A percentile compares a stretch with the other conserved stretches of the same genome.
Conservation (phyloP, 2,329 filamentous ascomycete species). For the Aspergillus bombycis region DNA sequence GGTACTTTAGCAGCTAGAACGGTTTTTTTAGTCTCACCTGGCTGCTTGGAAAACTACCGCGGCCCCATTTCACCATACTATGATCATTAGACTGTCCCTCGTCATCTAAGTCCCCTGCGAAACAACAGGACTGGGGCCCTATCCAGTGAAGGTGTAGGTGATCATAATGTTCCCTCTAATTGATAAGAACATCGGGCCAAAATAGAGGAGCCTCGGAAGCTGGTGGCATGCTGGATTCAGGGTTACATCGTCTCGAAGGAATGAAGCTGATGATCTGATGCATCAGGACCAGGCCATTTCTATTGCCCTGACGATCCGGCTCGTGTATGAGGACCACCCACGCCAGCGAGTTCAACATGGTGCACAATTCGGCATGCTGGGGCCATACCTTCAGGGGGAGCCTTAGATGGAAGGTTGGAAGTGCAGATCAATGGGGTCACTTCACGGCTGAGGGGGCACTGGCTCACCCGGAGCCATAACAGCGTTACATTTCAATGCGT, state of each 20-base stretch:
- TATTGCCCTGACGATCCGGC: not conserved
- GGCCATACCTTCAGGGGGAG: not conserved
- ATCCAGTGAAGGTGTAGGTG: not conserved
- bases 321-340: not conserved
- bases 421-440: not conserved
- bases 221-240: not conserved
- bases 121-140: no score
- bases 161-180: not conserved
- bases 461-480: not conserved
- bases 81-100: not conserved
- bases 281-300: not conserved
- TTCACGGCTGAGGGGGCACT: not conserved
- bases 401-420: not conserved
- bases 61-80: not conserved
- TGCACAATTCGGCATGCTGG: not conserved
- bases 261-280: not conserved
- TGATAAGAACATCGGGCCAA: accelerated
- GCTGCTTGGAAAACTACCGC: not conserved
- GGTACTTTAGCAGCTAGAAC: not conserved
- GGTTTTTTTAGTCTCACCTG: not conserved
- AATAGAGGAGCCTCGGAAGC: not conserved
- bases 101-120: not conserved
- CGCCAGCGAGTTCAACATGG: not conserved
- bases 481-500: not conserved
- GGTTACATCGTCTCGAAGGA: not conserved